Conservation (phyloP, 768 basidiomycete genomes). For the Mycena indigotica region DNA sequence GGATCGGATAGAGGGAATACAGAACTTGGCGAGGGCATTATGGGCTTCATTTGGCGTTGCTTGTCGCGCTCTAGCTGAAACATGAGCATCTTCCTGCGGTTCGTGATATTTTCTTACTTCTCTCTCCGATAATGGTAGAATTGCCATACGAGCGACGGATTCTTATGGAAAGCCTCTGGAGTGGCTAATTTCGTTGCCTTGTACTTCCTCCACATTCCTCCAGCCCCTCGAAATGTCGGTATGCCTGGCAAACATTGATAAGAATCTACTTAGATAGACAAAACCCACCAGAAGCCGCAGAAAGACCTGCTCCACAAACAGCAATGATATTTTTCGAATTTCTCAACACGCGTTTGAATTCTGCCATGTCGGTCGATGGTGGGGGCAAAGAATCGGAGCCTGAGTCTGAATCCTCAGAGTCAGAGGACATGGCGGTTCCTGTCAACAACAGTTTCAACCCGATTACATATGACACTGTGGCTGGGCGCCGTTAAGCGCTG, state of each 20-base stretch:
- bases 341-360: slow-evolving; percentile 34
- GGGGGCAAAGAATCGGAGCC: neutral
- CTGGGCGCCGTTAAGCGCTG: no score
- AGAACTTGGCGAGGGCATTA: slow-evolving; percentile 47
- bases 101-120: slow-evolving; percentile 35
- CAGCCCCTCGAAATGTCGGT: slow-evolving; percentile 55
- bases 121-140: slow-evolving; percentile 67
- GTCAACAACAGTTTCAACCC: neutral
- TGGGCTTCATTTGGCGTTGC: slow-evolving; percentile 62
- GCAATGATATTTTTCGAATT: slow-evolving; percentile 39
- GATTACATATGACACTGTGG: neutral
- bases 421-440: neutral
- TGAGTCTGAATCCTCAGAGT: no score
- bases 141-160: slow-evolving; percentile 60
- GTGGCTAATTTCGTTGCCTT: slow-evolving; percentile 55
- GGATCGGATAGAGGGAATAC: slow-evolving; percentile 39
- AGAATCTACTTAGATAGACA: slow-evolving; percentile 20
- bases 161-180: slow-evolving; percentile 49
- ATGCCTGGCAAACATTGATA: slow-evolving; percentile 31
- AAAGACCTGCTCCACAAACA: slow-evolving; percentile 61
- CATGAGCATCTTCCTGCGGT: slow-evolving; percentile 4
- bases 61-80: slow-evolving; percentile 42
- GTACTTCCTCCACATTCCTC: slow-evolving; percentile 54
- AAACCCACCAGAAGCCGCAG: slow-evolving; percentile 57
- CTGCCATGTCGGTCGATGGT: slow-evolving; percentile 29